Conservation (phyloP, 2,329 filamentous ascomycete species). For the Orbilia oligospora region DNA sequence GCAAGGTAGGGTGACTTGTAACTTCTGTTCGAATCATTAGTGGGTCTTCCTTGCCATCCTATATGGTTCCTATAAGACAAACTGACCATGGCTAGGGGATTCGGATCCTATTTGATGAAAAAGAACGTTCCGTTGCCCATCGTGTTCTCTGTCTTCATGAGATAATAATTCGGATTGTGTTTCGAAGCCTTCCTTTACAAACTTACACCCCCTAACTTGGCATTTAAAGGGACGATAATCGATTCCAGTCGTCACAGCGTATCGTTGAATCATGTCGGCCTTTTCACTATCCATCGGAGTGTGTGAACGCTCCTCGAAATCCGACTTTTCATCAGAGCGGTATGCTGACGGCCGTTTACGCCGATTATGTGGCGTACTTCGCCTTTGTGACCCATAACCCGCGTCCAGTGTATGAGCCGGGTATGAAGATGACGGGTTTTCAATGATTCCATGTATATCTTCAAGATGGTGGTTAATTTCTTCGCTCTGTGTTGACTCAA, state of each 20-base stretch:
- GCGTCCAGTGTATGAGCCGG: constrained; percentile 2
- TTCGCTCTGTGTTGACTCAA: constrained; percentile 48
- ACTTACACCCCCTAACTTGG: constrained; percentile 52
- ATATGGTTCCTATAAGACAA: not conserved
- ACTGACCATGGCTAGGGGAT: constrained; percentile 27
- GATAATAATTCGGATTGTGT: constrained; percentile 47
- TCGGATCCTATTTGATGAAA: constrained; percentile 33
- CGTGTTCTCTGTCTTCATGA: constrained; percentile 54
- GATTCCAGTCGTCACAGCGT: constrained; percentile 8
- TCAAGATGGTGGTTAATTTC: constrained; percentile 56
- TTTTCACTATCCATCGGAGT: constrained; percentile 31
- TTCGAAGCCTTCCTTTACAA: constrained; percentile 60
- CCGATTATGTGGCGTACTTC: constrained; percentile 14
- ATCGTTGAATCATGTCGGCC: constrained; percentile 14
- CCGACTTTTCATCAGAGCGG: constrained; percentile 38
- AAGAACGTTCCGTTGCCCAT: constrained; percentile 44
- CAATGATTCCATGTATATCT: constrained; percentile 55
- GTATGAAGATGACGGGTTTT: constrained; percentile 24
- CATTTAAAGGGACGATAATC: constrained; percentile 60
- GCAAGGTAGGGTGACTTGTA: not conserved
- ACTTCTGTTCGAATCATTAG: constrained; percentile 4
- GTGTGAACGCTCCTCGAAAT: constrained; percentile 28
- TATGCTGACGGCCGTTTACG: constrained; percentile 35
- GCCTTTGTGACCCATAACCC: constrained; percentile 20
- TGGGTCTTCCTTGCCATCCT: not conserved